Evolutionary conservation across 2,329 filamentous ascomycete species (phyloP).

Genomic region (Teratosphaeria nubilosa): DNA sequence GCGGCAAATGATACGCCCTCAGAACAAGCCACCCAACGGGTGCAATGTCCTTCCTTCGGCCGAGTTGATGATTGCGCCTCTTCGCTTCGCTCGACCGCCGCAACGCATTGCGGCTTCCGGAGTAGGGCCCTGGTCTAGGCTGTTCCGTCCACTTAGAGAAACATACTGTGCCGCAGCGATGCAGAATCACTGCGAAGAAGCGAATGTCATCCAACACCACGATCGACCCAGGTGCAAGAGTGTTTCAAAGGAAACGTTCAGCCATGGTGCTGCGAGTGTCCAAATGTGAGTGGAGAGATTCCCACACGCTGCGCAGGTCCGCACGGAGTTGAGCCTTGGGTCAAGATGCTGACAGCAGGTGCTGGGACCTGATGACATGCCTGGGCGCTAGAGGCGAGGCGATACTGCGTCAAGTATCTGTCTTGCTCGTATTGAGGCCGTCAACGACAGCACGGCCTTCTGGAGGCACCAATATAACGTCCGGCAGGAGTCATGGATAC

Average conservation of each 20-base stretch:
- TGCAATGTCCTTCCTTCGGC: background rate
- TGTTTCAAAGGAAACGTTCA: background rate
- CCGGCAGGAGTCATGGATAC: background rate
- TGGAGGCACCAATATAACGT: background rate
- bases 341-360: background rate
- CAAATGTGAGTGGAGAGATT: background rate
- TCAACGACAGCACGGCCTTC: background rate
- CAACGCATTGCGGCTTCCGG: background rate
- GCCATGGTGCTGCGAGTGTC: background rate
- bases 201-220: background rate
- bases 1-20: background rate
- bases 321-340: background rate
- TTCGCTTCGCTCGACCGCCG: background rate
- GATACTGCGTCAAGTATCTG: background rate
- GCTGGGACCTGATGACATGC: background rate
- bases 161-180: background rate
- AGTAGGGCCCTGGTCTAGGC: background rate
- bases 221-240: background rate
- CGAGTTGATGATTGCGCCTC: background rate
- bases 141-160: background rate
- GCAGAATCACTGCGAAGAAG: background rate
- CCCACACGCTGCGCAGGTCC: background rate
- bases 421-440: background rate
- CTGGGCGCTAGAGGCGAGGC: background rate
- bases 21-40: background rate